These are phyloP conservation scores for Pisolithus sp. DNA, from an alignment of 768 basidiomycete genomes.

Conservation along the genomic window DNA sequence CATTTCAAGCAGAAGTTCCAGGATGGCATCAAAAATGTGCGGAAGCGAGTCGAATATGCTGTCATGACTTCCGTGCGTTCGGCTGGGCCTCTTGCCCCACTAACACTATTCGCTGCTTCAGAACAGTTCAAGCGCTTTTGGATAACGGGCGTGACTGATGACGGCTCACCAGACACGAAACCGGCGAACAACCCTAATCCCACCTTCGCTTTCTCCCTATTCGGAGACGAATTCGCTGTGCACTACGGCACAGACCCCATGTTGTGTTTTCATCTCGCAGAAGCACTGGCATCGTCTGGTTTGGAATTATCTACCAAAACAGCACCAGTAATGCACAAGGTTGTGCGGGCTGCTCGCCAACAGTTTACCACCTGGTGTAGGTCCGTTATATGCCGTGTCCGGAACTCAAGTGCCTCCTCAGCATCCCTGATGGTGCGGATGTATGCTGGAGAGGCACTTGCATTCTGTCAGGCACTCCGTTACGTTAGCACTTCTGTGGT, in stretches of 20 bases:
- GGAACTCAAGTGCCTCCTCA: not conserved
- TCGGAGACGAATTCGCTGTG: constrained; percentile 19
- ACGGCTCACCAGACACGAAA: not conserved
- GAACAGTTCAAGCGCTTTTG: constrained; percentile 23
- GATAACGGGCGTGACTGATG: constrained; percentile 18
- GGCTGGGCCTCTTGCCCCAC: constrained; percentile 19
- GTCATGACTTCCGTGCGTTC: constrained; percentile 17
- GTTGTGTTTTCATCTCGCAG: constrained; percentile 26
- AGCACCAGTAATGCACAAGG: constrained; percentile 8
- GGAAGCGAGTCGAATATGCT: not conserved
- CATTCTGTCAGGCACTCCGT: constrained; percentile 22
- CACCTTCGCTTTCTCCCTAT: constrained; percentile 24
- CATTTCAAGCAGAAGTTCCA: constrained; percentile 13
- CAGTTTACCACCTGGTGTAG: constrained; percentile 26
- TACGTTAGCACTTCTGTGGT: constrained; percentile 2
- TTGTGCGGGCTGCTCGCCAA: constrained; percentile 12
- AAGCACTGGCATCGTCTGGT: constrained; percentile 11
- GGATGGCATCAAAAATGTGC: constrained; percentile 16
- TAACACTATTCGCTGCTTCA: constrained; percentile 2
- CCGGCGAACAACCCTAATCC: constrained; percentile 21
- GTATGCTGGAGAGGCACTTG: constrained; percentile 26
- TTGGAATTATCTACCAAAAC: not conserved
- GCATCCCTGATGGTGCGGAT: constrained; percentile 19
- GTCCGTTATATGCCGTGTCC: constrained; percentile 11
- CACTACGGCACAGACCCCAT: constrained; percentile 28